phyloP scores from a whole-genome alignment of 148 eudicot genomes.

The Oxyria digyna region DNA sequence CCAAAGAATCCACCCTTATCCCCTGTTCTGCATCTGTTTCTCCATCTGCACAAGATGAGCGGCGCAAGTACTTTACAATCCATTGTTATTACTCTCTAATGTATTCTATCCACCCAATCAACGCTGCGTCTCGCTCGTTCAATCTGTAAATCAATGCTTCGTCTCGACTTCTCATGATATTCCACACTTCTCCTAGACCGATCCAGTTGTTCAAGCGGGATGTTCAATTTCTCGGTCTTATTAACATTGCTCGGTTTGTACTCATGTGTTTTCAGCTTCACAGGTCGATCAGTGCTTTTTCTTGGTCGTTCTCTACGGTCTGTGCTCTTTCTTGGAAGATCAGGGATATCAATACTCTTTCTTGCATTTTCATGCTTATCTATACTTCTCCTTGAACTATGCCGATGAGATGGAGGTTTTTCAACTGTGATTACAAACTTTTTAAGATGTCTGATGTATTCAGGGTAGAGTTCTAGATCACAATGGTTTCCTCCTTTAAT shows the following conservation, averaged over 20 bases:
- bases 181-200: conserved; percentile 90
- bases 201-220: conserved; percentile 69
- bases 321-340: conserved; percentile 56
- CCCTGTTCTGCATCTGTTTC: not conserved
- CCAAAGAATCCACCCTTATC: conserved; percentile 5
- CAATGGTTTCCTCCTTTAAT: conserved; percentile 91
- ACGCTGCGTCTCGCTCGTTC: conserved; percentile 78
- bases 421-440: conserved; percentile 57
- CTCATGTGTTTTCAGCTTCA: conserved; percentile 33
- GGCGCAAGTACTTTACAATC: conserved; percentile 3
- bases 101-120: conserved; percentile 82
- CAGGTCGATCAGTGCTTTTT: conserved; percentile 36
- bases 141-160: conserved; percentile 59
- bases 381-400: conserved; percentile 47
- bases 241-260: conserved; percentile 49
- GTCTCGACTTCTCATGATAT: conserved; percentile 49
- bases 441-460: conserved; percentile 73
- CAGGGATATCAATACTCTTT: conserved; percentile 48
- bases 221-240: conserved; percentile 48
- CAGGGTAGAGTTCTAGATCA: conserved; percentile 78
- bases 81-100: conserved; percentile 11
- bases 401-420: conserved; percentile 63
- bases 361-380: conserved; percentile 53
- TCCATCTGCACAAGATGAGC: not conserved
- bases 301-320: conserved; percentile 56